These are phyloP conservation scores for Polygonum maritimum DNA, from an alignment of 148 eudicot species.

Conservation along the genomic window DNA sequence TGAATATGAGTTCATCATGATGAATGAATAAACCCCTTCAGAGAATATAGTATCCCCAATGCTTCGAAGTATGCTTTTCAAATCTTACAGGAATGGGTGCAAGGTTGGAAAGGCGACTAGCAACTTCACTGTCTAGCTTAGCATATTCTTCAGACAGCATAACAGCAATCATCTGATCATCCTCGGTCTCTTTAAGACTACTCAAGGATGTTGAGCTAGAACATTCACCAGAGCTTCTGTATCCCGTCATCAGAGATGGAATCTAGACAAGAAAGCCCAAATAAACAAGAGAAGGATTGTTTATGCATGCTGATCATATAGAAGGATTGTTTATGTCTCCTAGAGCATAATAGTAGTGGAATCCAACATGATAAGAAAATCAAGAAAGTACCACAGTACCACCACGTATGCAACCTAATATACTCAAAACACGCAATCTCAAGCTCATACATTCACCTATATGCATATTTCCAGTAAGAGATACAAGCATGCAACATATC, in stretches of 20 bases:
- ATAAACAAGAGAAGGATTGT: neutral
- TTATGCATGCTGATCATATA: neutral
- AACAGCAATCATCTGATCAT: slow-evolving; percentile 84
- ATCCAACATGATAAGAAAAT: neutral
- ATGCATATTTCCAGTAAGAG: neutral
- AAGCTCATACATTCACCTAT: neutral
- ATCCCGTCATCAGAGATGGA: slow-evolving; percentile 31
- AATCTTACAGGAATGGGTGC: slow-evolving; percentile 73
- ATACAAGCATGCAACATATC: neutral
- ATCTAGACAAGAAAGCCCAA: neutral
- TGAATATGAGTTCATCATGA: neutral
- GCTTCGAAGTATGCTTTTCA: neutral
- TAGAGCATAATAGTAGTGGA: neutral
- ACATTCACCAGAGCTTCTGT: slow-evolving; percentile 40
- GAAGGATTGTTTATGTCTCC: neutral
- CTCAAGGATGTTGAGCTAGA: slow-evolving; percentile 71
- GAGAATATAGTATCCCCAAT: neutral
- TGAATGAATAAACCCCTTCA: neutral
- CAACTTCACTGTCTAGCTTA: slow-evolving; percentile 59
- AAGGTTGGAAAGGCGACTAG: slow-evolving; percentile 58
- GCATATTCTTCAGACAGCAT: slow-evolving; percentile 77
- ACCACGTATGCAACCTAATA: neutral
- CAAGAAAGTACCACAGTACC: neutral
- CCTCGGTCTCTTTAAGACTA: slow-evolving; percentile 54
- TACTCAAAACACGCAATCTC: neutral